phyloP scores from a whole-genome alignment of 2,329 filamentous ascomycete genomes.

The Pseudocercospora vitis region DNA sequence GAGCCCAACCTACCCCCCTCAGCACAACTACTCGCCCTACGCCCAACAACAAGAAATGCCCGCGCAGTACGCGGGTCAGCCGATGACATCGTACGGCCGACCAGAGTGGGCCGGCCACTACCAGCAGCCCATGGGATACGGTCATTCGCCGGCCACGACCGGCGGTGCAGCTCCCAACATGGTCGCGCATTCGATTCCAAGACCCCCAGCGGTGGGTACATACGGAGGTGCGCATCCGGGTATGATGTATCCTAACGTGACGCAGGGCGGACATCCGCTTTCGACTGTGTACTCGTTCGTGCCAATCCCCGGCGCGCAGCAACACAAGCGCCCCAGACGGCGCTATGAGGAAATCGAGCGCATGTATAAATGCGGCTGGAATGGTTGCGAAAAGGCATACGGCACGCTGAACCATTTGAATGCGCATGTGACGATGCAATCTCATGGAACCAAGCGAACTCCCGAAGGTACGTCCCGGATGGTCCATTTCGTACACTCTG shows the following conservation, averaged over 20 bases:
- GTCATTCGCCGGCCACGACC: conserved; percentile 57
- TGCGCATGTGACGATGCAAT: conserved; percentile 98
- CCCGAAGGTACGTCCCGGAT: conserved; percentile 76
- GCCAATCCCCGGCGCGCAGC: conserved; percentile 92
- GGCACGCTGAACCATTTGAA: conserved; percentile 97
- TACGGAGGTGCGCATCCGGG: conserved; percentile 26
- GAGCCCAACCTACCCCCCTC: conserved; percentile 85
- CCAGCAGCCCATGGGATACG: conserved; percentile 51
- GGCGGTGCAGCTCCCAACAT: conserved; percentile 57
- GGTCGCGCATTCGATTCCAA: conserved; percentile 57
- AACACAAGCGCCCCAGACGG: conserved; percentile 90
- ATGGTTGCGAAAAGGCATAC: conserved; percentile 97
- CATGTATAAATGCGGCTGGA: conserved; percentile 99
- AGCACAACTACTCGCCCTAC: conserved; percentile 82
- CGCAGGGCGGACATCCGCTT: conserved; percentile 53
- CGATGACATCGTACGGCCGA: conserved; percentile 63
- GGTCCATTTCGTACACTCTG: neutral
- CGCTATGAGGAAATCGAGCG: conserved; percentile 98
- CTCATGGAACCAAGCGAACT: conserved; percentile 88
- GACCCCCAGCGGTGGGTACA: conserved; percentile 61
- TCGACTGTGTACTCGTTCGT: conserved; percentile 97
- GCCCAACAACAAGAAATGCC: conserved; percentile 81
- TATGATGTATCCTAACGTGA: conserved; percentile 34
- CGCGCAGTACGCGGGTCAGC: conserved; percentile 65
- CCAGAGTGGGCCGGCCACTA: conserved; percentile 72